phyloP scores from a whole-genome alignment of 331 rosid genomes.

The Stylosanthes scabra region DNA sequence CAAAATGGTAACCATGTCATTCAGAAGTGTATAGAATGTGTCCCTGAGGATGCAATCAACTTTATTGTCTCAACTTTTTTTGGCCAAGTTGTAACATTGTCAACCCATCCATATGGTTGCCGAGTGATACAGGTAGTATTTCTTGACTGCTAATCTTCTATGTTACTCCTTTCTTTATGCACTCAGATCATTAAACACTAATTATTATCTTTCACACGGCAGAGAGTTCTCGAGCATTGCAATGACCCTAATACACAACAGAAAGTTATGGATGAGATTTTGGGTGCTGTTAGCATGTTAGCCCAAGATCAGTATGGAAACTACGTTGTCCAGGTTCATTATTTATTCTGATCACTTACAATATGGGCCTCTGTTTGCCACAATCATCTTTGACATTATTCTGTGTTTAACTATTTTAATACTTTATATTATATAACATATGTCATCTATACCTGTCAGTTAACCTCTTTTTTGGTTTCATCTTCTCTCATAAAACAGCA shows the following conservation, averaged over 20 bases:
- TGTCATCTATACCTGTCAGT: slow-evolving; percentile 5
- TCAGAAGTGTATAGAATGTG: slow-evolving; percentile 97
- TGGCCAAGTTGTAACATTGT: slow-evolving; percentile 92
- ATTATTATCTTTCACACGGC: slow-evolving; percentile 39
- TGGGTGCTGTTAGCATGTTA: slow-evolving; percentile 95
- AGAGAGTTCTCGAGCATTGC: slow-evolving; percentile 98
- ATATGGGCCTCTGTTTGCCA: neutral
- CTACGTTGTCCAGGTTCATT: slow-evolving; percentile 92
- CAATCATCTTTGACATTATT: neutral
- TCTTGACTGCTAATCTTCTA: neutral
- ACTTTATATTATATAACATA: neutral
- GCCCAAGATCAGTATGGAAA: slow-evolving; percentile 99
- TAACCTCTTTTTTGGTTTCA: slow-evolving; percentile 34
- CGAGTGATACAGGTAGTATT: slow-evolving; percentile 89
- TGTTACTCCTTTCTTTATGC: slow-evolving; percentile 16
- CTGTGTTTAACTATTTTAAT: neutral
- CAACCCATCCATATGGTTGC: slow-evolving; percentile 99
- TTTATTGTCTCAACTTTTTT: slow-evolving; percentile 92
- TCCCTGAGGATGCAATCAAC: slow-evolving; percentile 82
- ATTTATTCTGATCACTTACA: slow-evolving; percentile 1
- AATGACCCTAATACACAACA: slow-evolving; percentile 69
- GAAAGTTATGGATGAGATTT: slow-evolving; percentile 92
- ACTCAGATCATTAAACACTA: neutral
- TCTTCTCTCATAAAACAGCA: slow-evolving; percentile 62
- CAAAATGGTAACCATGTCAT: slow-evolving; percentile 99